Evolutionary conservation across 495 filamentous ascomycete species (phyloP), one percentile per base, ranked within the genome.

Genomic region (Penicillium mononematosum): DNA sequence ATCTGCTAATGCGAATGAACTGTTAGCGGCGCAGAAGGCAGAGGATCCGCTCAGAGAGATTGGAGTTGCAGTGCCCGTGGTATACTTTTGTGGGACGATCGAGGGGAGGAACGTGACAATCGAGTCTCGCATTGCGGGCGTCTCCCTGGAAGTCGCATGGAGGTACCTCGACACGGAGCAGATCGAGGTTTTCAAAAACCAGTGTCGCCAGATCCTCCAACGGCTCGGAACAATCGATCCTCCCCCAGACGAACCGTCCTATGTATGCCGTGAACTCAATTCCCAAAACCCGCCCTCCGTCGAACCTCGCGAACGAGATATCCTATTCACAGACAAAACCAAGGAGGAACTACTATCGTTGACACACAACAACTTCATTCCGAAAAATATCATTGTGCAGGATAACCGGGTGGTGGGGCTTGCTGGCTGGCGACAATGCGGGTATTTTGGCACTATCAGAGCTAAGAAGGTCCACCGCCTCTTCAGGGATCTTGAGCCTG

Each of bases 1-100:
- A 74, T 71, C 81, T 79, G 22, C 85, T 75, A 70, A 92, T 86
- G 88, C 73, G 31, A 78, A 78, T 52, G 75, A 76, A 52, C 38
- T 73, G 11, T 69, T 59, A 12, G 66, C 75, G 2, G 68, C 75
- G 27, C 70, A 67, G 32, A 78, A 78, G 43, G 73, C 66, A 8
- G 73, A 78, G 45, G 65, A 72, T 12, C 31, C 58, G 1, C 64
- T 78, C 14, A 68, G 56, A 44, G 67, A 70, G 20, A 48, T 75
- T 19, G 64, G 65, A 1, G 66, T 76, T 43, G 59, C 69, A 0
- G 73, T 78, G n/a, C 75, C 75, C 2, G 61, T 71, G 19, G 66
- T 75, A 62, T 63, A 71, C 36, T 77, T 72, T 36, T 78, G 68
- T 47, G 75, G 75, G 17, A 71, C 61, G 19, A 61, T 78, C 34